Evolutionary conservation across 225 moss, liverwort and hornwort species (phyloP).

Genomic region (Thuidium tamariscinum): DNA sequence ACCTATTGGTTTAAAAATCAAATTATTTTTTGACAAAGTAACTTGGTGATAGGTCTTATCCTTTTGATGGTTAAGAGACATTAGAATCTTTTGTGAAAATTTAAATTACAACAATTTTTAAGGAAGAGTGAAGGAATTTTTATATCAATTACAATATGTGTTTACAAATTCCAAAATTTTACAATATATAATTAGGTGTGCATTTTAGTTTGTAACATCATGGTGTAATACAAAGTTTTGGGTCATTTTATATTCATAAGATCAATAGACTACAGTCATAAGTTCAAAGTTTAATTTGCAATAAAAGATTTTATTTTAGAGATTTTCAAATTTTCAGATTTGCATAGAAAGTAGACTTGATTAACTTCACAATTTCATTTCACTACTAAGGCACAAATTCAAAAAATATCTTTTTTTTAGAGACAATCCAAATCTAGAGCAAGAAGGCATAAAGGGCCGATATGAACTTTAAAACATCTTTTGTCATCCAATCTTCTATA

Average conservation of each 20-base stretch:
- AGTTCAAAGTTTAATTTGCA: not conserved
- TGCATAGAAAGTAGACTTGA: not conserved
- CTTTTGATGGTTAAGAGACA: accelerated
- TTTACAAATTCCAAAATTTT: not conserved
- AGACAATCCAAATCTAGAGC: not conserved
- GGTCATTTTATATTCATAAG: too few species aligned
- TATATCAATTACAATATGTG: too few species aligned
- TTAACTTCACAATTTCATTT: too few species aligned
- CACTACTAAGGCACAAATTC: not conserved
- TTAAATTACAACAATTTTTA: not conserved
- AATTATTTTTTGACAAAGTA: not conserved
- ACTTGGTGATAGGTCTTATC: not conserved
- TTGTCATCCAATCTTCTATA: not conserved
- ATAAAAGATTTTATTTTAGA: not conserved
- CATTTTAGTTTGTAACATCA: accelerated
- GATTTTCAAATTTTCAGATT: too few species aligned
- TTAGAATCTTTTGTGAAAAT: not conserved
- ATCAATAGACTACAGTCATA: not conserved
- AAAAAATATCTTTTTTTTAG: not conserved
- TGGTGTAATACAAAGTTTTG: accelerated
- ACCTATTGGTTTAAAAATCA: not conserved
- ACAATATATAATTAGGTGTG: accelerated
- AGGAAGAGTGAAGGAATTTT: not conserved
- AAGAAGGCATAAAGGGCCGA: not conserved
- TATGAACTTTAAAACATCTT: not conserved